Evolutionary conservation across 75 land plant genomes (phyloP).

Genomic region (Selaginella moellendorffii): DNA sequence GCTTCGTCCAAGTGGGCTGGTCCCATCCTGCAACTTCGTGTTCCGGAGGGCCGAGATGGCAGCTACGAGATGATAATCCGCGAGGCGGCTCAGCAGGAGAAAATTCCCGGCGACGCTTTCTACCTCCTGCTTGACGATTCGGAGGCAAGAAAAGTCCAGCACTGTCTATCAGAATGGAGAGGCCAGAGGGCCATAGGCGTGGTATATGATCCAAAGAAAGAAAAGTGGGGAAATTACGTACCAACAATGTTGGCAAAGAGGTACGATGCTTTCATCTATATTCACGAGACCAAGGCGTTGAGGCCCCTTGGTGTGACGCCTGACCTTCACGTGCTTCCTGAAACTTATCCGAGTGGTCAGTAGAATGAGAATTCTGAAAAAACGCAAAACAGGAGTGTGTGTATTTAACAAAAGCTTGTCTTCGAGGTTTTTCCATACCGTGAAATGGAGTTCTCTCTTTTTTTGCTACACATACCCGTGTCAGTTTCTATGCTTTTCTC

Average conservation of each 20-base stretch:
- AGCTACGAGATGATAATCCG: slow-evolving; percentile 11
- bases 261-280: slow-evolving; percentile 18
- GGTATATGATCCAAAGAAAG: slow-evolving; percentile 13
- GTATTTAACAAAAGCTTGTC: too few relatives aligned
- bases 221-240: slow-evolving; percentile 16
- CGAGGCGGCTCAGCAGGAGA: neutral
- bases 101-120: neutral
- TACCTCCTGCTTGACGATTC: neutral
- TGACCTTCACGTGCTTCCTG: neutral
- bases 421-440: too few relatives aligned
- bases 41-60: slow-evolving; percentile 10
- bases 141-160: too few relatives aligned
- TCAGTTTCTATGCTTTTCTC: too few relatives aligned
- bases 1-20: slow-evolving; percentile 15
- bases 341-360: slow-evolving; percentile 13
- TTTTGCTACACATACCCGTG: too few relatives aligned
- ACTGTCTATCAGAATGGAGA: slow-evolving; percentile 6
- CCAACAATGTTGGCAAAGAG: slow-evolving; percentile 13
- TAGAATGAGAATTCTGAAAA: too few relatives aligned
- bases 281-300: slow-evolving; percentile 8
- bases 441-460: too few relatives aligned
- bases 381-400: too few relatives aligned
- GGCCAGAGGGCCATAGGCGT: slow-evolving; percentile 21
- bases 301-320: slow-evolving; percentile 3
- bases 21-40: neutral